Conservation (phyloP, 148 eudicot genomes). For the Rhododendron ferrugineum region DNA sequence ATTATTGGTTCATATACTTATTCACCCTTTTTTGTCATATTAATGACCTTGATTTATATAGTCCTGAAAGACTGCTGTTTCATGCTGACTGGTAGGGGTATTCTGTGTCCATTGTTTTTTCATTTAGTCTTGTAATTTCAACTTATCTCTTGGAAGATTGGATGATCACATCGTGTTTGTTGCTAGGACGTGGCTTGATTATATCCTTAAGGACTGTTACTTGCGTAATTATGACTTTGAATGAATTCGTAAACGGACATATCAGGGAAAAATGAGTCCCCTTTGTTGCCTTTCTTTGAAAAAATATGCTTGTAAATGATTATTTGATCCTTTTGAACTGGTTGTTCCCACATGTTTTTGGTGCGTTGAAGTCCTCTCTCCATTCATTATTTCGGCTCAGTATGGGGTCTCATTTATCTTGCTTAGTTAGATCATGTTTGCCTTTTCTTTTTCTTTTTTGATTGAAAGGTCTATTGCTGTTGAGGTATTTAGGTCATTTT, state of each 20-base stretch:
- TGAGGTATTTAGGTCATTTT: neutral
- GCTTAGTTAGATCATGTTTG: neutral
- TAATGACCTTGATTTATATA: neutral
- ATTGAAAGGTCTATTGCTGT: neutral
- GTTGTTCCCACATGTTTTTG: neutral
- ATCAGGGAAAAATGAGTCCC: neutral
- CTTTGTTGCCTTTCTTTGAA: neutral
- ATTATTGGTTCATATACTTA: neutral
- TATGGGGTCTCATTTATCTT: neutral
- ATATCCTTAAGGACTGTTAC: neutral
- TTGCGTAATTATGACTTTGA: neutral
- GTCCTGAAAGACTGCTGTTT: neutral
- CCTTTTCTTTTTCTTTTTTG: neutral
- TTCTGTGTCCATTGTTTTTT: neutral
- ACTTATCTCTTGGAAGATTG: neutral
- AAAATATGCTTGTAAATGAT: neutral
- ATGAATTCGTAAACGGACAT: neutral
- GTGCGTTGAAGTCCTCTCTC: neutral
- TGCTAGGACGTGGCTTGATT: neutral
- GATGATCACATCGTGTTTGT: neutral
- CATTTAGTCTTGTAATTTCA: neutral
- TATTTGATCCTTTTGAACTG: neutral
- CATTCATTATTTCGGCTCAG: neutral
- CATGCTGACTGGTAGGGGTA: neutral
- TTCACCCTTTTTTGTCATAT: neutral